Conservation (phyloP, 352 stramenopile genomes). For the Phytophthora brassicae region DNA sequence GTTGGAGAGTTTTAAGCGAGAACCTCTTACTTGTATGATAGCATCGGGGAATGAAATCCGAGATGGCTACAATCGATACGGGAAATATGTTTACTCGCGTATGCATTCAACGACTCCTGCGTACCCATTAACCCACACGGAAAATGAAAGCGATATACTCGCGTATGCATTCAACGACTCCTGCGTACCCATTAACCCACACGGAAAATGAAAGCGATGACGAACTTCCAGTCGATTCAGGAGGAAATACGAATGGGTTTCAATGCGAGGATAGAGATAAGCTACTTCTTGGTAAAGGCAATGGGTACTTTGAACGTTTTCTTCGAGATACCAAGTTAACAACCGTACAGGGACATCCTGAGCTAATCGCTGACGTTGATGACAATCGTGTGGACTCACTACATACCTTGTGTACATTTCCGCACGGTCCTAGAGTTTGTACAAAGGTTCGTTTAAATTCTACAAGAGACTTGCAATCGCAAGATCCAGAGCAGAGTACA, state of each 20-base stretch:
- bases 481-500: neutral
- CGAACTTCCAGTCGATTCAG: conserved; percentile 21
- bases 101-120: neutral
- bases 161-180: neutral
- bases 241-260: conserved; percentile 2
- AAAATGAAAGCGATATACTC: conserved; percentile 10
- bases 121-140: conserved; percentile 10
- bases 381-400: neutral
- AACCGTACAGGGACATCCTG: neutral
- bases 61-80: conserved; percentile 12
- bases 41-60: conserved; percentile 1
- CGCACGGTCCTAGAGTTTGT: conserved; percentile 4
- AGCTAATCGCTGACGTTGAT: neutral
- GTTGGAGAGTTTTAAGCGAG: neutral
- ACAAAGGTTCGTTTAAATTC: conserved; percentile 7
- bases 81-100: conserved; percentile 10
- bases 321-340: conserved; percentile 1
- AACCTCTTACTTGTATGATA: neutral
- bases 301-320: conserved; percentile 24
- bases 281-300: conserved; percentile 8
- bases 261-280: conserved; percentile 4
- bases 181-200: conserved; percentile 8
- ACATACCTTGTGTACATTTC: neutral
- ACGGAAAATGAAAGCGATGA: conserved; percentile 17
- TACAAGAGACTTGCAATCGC: neutral